Evolutionary conservation across 169 alveolate species (phyloP).

Genomic region (Babesia ovata): DNA sequence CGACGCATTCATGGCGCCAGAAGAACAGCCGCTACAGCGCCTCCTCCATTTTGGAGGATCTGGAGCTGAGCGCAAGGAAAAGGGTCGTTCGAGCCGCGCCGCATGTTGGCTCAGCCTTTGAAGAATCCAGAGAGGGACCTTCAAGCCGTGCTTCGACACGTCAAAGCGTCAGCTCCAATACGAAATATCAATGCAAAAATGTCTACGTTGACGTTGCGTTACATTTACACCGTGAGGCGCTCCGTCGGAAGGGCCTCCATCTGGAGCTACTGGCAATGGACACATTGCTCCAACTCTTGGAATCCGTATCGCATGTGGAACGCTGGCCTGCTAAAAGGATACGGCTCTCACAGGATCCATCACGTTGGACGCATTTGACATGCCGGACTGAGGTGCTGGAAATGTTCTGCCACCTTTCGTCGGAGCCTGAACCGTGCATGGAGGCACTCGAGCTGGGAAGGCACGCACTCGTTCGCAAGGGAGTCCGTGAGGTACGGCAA

Average conservation of each 20-base stretch:
- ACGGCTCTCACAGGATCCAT: no score
- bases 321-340: neutral
- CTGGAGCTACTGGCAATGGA: slow-evolving; percentile 19
- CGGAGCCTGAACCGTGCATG: slow-evolving; percentile 37
- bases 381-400: slow-evolving; percentile 18
- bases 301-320: slow-evolving; percentile 16
- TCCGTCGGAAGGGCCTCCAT: slow-evolving; percentile 29
- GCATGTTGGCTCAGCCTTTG: slow-evolving; percentile 3
- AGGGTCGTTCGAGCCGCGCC: neutral
- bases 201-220: slow-evolving; percentile 28
- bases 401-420: slow-evolving; percentile 32
- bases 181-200: slow-evolving; percentile 1
- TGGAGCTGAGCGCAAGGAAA: slow-evolving; percentile 15
- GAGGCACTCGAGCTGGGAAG: slow-evolving; percentile 18
- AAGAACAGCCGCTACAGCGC: slow-evolving; percentile 29
- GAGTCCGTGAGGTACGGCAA: neutral
- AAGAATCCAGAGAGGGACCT: neutral
- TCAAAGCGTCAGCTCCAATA: neutral
- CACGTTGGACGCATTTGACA: slow-evolving; percentile 10
- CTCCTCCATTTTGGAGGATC: slow-evolving; percentile 23
- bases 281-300: slow-evolving; percentile 15
- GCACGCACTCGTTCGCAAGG: slow-evolving; percentile 11
- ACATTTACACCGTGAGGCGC: slow-evolving; percentile 13
- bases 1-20: neutral
- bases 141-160: neutral